Evolutionary conservation across 257 asterid genomes (phyloP).

Genomic region (Solanum pimpinellifolium): DNA sequence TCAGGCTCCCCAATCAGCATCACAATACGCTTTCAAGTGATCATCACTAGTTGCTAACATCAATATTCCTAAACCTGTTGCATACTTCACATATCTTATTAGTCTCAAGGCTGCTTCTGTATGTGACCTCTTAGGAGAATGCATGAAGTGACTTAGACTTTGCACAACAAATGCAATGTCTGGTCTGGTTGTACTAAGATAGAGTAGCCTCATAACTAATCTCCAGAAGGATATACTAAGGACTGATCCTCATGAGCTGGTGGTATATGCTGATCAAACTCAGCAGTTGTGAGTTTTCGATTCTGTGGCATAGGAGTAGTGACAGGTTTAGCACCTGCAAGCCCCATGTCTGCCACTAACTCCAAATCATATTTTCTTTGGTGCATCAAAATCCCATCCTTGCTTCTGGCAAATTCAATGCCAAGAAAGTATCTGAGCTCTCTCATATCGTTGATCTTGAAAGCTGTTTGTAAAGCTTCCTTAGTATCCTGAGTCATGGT

Average conservation of each 20-base stretch:
- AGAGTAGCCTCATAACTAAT: neutral
- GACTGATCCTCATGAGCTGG: neutral
- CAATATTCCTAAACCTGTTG: neutral
- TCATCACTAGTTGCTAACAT: neutral
- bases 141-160: neutral
- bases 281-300: neutral
- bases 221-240: neutral
- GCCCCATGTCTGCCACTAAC: neutral
- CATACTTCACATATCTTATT: neutral
- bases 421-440: neutral
- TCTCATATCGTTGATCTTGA: neutral
- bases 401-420: no score
- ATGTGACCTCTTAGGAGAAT: neutral
- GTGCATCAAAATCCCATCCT: no score
- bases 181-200: neutral
- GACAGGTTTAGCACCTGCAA: neutral
- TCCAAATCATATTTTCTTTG: neutral
- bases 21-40: neutral
- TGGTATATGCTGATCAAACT: neutral
- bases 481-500: neutral
- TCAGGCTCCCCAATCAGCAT: neutral
- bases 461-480: neutral
- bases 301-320: neutral
- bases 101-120: neutral
- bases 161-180: neutral